phyloP scores from a whole-genome alignment of 2,329 filamentous ascomycete species.

The Cladophialophora bantiana region DNA sequence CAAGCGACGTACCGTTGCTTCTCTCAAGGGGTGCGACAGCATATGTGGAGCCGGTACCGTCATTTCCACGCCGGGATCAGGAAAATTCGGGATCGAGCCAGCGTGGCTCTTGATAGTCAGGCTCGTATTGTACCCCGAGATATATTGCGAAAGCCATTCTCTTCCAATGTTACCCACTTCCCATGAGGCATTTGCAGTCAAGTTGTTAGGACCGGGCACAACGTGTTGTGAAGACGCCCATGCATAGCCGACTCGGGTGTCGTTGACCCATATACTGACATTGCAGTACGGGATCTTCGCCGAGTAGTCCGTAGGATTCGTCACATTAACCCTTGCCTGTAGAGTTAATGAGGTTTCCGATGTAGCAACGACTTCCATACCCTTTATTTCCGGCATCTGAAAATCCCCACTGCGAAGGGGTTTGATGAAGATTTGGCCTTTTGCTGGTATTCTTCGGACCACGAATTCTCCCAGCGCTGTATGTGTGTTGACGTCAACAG shows the following conservation, averaged over 20 bases:
- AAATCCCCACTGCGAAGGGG: slow-evolving; percentile 61
- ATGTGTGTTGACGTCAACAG: slow-evolving; percentile 80
- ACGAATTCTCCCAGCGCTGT: slow-evolving; percentile 83
- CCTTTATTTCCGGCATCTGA: slow-evolving; percentile 67
- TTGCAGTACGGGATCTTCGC: slow-evolving; percentile 81
- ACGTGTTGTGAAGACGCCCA: slow-evolving; percentile 70
- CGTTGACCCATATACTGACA: slow-evolving; percentile 76
- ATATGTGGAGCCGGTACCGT: slow-evolving; percentile 68
- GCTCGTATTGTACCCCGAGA: slow-evolving; percentile 86
- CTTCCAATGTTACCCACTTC: slow-evolving; percentile 72
- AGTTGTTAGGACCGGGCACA: slow-evolving; percentile 72
- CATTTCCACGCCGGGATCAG: slow-evolving; percentile 74
- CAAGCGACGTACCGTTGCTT: slow-evolving; percentile 67
- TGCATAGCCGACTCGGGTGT: slow-evolving; percentile 76
- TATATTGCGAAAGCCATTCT: slow-evolving; percentile 80
- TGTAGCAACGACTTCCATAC: slow-evolving; percentile 75
- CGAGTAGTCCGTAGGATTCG: slow-evolving; percentile 88
- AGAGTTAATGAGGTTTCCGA: slow-evolving; percentile 74
- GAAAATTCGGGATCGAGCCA: slow-evolving; percentile 75
- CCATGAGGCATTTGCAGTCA: slow-evolving; percentile 75
- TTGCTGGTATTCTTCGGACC: slow-evolving; percentile 80
- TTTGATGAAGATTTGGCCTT: slow-evolving; percentile 89
- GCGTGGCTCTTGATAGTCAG: slow-evolving; percentile 75
- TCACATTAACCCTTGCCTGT: slow-evolving; percentile 77
- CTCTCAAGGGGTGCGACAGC: slow-evolving; percentile 74